These are phyloP conservation scores for Yamadazyma triangularis DNA, from an alignment of 1,139 yeast species.

Conservation along the genomic window DNA sequence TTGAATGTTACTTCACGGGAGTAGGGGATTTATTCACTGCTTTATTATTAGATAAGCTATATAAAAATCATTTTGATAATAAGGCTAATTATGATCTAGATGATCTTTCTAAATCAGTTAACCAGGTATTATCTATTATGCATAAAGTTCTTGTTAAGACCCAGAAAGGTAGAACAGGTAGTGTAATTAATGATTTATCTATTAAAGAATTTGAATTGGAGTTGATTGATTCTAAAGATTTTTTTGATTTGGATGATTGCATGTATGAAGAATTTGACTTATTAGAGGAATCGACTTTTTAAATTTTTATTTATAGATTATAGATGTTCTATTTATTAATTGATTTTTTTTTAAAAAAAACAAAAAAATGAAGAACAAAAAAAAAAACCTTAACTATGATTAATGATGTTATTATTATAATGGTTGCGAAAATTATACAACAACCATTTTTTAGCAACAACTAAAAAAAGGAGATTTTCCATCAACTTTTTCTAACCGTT, in stretches of 20 bases:
- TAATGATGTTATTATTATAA: too few species aligned
- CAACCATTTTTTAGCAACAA: constrained; percentile 49
- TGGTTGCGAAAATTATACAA: too few species aligned
- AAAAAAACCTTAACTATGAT: too few species aligned
- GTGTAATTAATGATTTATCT: constrained; percentile 33
- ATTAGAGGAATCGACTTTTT: too few species aligned
- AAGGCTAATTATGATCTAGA: constrained; percentile 5
- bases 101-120: constrained; percentile 30
- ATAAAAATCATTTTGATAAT: constrained; percentile 18
- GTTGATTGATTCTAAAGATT: constrained; percentile 31
- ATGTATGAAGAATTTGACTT: constrained; percentile 8
- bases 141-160: constrained; percentile 42
- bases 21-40: constrained; percentile 92
- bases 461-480: constrained; percentile 64
- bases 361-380: too few species aligned
- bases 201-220: constrained; percentile 42
- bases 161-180: constrained; percentile 6
- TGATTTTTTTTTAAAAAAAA: too few species aligned
- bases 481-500: constrained; percentile 54
- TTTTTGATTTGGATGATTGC: constrained; percentile 23
- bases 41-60: constrained; percentile 57
- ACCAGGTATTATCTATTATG: constrained; percentile 50
- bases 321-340: too few species aligned
- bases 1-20: constrained; percentile 80
- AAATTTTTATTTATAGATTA: too few species aligned